Conservation (phyloP, 805 yeast species). For the Ogataea populi-albae region DNA sequence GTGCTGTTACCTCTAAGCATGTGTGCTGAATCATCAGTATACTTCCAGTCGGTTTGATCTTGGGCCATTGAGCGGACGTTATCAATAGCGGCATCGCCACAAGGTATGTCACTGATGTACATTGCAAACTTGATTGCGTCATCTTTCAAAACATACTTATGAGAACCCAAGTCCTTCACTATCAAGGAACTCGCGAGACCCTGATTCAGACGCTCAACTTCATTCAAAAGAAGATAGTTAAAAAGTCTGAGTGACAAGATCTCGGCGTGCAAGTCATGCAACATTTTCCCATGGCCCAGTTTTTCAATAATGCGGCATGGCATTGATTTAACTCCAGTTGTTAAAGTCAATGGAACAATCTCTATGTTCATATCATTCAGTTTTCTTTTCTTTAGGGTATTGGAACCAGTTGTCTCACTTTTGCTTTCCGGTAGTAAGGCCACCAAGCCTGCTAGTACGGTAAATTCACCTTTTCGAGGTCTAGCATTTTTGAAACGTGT, state of each 20-base stretch:
- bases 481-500: constrained; percentile 30
- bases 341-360: constrained; percentile 43
- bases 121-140: constrained; percentile 47
- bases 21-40: constrained; percentile 9
- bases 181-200: constrained; percentile 13
- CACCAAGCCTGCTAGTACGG: constrained; percentile 75
- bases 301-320: constrained; percentile 48
- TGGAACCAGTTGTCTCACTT: constrained; percentile 8
- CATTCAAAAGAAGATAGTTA: constrained; percentile 56
- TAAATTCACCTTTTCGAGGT: constrained; percentile 80
- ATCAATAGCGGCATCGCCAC: constrained; percentile 85
- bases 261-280: constrained; percentile 94
- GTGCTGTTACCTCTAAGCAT: constrained; percentile 61
- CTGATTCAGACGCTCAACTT: constrained; percentile 32
- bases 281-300: constrained; percentile 47
- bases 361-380: constrained; percentile 3
- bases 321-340: constrained; percentile 81
- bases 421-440: constrained; percentile 27
- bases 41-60: constrained; percentile 18
- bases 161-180: constrained; percentile 11
- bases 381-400: constrained; percentile 8
- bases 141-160: constrained; percentile 32
- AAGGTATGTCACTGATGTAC: constrained; percentile 74
- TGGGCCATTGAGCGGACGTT: constrained; percentile 25
- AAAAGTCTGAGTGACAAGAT: constrained; percentile 68